phyloP scores from a whole-genome alignment of 2,329 filamentous ascomycete genomes.

The Rutstroemia sp. region DNA sequence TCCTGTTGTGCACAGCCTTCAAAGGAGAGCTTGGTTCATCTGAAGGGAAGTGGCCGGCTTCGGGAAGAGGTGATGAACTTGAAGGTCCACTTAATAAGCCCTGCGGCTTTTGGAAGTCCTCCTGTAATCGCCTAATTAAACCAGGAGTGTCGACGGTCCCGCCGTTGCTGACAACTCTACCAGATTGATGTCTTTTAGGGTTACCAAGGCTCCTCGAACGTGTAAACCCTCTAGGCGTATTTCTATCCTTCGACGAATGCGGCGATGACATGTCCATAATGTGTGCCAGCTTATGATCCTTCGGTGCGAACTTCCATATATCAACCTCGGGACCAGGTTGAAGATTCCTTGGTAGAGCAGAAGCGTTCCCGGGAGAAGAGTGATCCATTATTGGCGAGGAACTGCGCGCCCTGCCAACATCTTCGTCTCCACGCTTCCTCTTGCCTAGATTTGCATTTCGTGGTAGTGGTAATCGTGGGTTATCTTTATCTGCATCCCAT shows the following conservation, averaged over 20 bases:
- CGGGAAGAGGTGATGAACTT: slow-evolving; percentile 31
- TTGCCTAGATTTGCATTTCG: slow-evolving; percentile 34
- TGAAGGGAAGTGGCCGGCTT: background rate
- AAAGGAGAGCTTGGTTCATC: slow-evolving; percentile 1
- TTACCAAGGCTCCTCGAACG: slow-evolving; percentile 6
- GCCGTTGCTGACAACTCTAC: slow-evolving; percentile 37
- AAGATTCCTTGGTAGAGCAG: slow-evolving; percentile 44
- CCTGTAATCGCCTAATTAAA: slow-evolving; percentile 59
- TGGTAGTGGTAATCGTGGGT: slow-evolving; percentile 34
- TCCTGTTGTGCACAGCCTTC: background rate
- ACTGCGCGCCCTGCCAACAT: slow-evolving; percentile 44
- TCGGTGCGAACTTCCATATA: slow-evolving; percentile 66
- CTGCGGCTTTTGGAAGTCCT: slow-evolving; percentile 35
- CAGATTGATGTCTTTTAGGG: slow-evolving; percentile 61
- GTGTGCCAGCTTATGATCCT: slow-evolving; percentile 45
- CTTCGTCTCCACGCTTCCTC: slow-evolving; percentile 14
- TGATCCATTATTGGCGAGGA: slow-evolving; percentile 55
- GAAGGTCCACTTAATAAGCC: slow-evolving; percentile 24
- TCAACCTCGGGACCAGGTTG: slow-evolving; percentile 67
- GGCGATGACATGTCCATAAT: slow-evolving; percentile 66
- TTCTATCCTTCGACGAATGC: slow-evolving; percentile 41
- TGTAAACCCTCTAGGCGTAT: slow-evolving; percentile 15
- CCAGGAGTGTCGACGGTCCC: slow-evolving; percentile 37
- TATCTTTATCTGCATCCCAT: slow-evolving; percentile 47
- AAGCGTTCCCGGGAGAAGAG: slow-evolving; percentile 27